Evolutionary conservation across 129 eudicot species (phyloP), one percentile per base, ranked within the genome.

Genomic region (Rutidosis leptorrhynchoides): DNA sequence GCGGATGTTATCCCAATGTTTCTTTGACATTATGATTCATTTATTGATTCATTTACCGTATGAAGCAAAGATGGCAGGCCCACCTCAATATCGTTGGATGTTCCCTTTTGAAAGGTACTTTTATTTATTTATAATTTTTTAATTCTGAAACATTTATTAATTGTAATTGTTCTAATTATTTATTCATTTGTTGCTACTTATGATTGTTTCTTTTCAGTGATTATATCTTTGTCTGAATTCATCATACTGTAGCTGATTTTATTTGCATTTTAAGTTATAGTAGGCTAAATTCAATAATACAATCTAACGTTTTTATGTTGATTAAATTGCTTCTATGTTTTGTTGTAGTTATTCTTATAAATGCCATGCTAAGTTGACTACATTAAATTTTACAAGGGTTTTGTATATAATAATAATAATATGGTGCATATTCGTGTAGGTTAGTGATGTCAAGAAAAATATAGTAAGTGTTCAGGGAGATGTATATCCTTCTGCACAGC

Each of bases 391-490:
- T n/a, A n/a, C n/a, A n/a, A n/a, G n/a, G n/a, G 12, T n/a, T 65
- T 14, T 52, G 46, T 52, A 40, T 25, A n/a, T n/a, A n/a, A 66
- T 46, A 43, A 40, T 25, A 28, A 7, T 71, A 66, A 57, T 1
- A 14, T 12, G 15, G 70, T 9, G 51, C 40, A 3, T 32, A 3
- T 32, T 66, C 28, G 49, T 73, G 37, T 79, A 90, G 97, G 84
- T n/a, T 65, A 79, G 82, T 67, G 94, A 85, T 79, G 94, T 91
- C 69, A 91, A 91, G 88, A 85, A 78, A 78, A 81, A 76, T 69
- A 87, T 91, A 70, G 96, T 87, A 75, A 68, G 64, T 58, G 84
- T 69, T 23, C 94, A 91, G 60, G 97, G 97, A 59, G 83, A 78
- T 68, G 81, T 72, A 29, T 91, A 83, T 81, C 97, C 97, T 15